Base-by-base conservation (phyloP, 495 filamentous ascomycete species). In the Hypoxylon lienhwacheense region DNA sequence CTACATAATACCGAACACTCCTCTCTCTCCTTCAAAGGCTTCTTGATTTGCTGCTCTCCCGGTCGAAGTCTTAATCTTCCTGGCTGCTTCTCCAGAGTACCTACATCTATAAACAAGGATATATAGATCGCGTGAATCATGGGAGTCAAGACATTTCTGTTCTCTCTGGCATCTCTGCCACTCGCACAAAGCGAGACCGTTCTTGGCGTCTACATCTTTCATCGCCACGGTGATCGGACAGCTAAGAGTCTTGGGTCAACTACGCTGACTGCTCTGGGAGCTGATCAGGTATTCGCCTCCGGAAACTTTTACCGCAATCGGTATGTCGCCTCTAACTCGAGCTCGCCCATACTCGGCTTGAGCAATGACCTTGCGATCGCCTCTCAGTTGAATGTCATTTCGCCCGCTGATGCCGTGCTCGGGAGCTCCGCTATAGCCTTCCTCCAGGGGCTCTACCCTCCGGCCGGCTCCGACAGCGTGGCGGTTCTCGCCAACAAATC, bases 381-480 rank as follows among this genome's bases (percentile, higher is more conserved):
- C 26, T 80, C 83, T 2, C 77, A 91, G 66, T 71, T 88, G 58
- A 70, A 73, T 36, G 70, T 81, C 7, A 84, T 83, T 12, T 71
- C 80, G 12, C 84, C 86, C 1, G 58, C 73, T 5, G 83, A 88
- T 59, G 73, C 69, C 7, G 85, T 88, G 12, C 73, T 89, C 33
- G 80, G 85, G 66, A 83, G 77, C 14, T 87, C 86, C 3, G 87
- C 86, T 1, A 76, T 85, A 58, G 86, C 83, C 4, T 95, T 92
- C 63, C 76, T 92, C 63, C 87, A 91, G 71, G 89, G 85, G 6
- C 73, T 95, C 6, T 95, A 95, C 63, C 89, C 89, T 11, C 87
- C 90, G 2, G 73, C 81, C 15, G 82, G 81, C 20, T 16, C 65
- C 8, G 68, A 66, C 36, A 69, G 74, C 14, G 61, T 70, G 16